Percentiles rank a stretch among this genome's conserved stretches.
These are phyloP conservation scores for Lentinula aciculospora DNA, from an alignment of 768 basidiomycete species.

Conservation along the genomic window DNA sequence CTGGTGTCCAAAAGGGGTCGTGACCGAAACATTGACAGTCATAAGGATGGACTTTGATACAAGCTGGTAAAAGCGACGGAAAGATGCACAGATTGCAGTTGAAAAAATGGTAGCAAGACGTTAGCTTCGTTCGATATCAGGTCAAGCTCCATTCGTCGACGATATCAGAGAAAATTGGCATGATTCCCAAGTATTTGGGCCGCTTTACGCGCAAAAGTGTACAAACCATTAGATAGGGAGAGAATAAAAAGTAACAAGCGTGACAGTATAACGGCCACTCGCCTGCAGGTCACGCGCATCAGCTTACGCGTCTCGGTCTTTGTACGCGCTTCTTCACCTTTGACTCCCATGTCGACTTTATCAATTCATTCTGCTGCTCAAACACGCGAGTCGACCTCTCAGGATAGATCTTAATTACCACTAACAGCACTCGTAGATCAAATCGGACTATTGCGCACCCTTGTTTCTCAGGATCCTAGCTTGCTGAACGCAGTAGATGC, in stretches of 20 bases:
- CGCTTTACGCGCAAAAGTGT: background rate
- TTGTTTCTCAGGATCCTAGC: slow-evolving; percentile 57
- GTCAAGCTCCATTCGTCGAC: background rate
- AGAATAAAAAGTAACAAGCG: background rate
- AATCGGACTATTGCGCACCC: slow-evolving; percentile 58
- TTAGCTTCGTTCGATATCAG: slow-evolving; percentile 34
- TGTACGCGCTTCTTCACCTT: slow-evolving; percentile 2
- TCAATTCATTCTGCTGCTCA: slow-evolving; percentile 64
- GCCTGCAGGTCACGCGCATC: background rate
- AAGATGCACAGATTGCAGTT: slow-evolving; percentile 70
- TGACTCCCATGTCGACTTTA: slow-evolving; percentile 31
- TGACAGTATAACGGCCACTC: background rate
- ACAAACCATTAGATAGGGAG: no score
- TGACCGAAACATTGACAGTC: slow-evolving; percentile 85
- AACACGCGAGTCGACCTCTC: slow-evolving; percentile 18
- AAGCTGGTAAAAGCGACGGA: slow-evolving; percentile 82
- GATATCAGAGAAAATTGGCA: background rate
- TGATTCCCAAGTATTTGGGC: background rate
- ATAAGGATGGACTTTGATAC: slow-evolving; percentile 83
- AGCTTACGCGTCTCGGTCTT: slow-evolving; percentile 11
- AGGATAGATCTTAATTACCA: background rate
- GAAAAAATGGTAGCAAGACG: slow-evolving; percentile 71
- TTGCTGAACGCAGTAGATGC: slow-evolving; percentile 57
- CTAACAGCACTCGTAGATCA: slow-evolving; percentile 45
- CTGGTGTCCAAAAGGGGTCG: slow-evolving; percentile 15